Evolutionary conservation across 805 yeast species (phyloP), one percentile per base, ranked within the genome.

Genomic region (Starmerella sirachaensis): DNA sequence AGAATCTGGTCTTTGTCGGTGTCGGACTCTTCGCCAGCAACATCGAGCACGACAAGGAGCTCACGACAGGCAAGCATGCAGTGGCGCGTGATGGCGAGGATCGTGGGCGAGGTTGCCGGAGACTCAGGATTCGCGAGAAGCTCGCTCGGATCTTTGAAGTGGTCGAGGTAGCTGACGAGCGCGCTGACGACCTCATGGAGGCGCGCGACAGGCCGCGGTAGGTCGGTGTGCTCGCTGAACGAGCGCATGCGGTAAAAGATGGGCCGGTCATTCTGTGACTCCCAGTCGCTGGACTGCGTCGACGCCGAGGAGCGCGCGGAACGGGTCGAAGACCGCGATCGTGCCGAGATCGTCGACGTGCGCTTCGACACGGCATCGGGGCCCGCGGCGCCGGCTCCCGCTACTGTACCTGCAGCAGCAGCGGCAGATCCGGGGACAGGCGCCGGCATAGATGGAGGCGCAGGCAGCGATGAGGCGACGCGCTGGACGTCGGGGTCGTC

Each of bases 41-140:
- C 46, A 35, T 62, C 65, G 4, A 61, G 58, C 6, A 56, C 56
- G 1, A 56, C 54, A 19, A 62, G 49, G 17, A 62, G 52, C 44
- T 62, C 65, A 17, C 65, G 55, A 30, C 63, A 58, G 2, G 62
- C 61, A 16, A 60, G 55, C 57, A 61, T 61, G 26, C 62, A 52
- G 38, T 56, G 60, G 10, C 64, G 50, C 5, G 65, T 60, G 33
- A 54, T 53, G 33, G 51, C 42, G 24, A 62, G 52, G 19, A 62
- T 55, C 2, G 51, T 49, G 14, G 56, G 48, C 4, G 60, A 54
- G 7, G 45, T 39, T n/a, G 28, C 24, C 1, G 43, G 45, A 17
- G 31, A 13, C 5, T 53, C 44, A 14, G 59, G 52, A 34, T 54
- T 57, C 12, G 48, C 36, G 19, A 52, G 52, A 20, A 57, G 38